Percentiles rank a stretch among this genome's conserved stretches.
These are phyloP conservation scores for Phytophthora syringae DNA, from an alignment of 352 stramenopile genomes.

Conservation along the genomic window DNA sequence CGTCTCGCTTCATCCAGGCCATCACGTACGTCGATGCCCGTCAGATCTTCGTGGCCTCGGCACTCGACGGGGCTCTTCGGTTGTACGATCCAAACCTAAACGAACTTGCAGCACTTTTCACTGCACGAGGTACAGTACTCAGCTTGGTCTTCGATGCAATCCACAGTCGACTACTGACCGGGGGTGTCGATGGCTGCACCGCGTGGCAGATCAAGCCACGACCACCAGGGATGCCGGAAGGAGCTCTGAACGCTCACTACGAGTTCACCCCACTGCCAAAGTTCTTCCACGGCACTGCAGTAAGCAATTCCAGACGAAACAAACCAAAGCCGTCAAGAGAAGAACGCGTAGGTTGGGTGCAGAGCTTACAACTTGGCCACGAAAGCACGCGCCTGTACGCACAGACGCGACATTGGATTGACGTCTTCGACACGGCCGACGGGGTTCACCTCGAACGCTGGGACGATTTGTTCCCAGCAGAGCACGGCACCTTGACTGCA, in stretches of 20 bases:
- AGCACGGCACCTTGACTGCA: constrained; percentile 65
- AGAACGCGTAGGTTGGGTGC: constrained; percentile 46
- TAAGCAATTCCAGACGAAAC: constrained; percentile 6
- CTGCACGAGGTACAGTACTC: constrained; percentile 54
- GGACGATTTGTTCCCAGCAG: constrained; percentile 52
- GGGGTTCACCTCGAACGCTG: constrained; percentile 59
- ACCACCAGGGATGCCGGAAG: constrained; percentile 39
- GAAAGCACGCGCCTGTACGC: constrained; percentile 55
- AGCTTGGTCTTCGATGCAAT: constrained; percentile 60
- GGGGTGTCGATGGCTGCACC: constrained; percentile 65
- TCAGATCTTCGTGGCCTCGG: constrained; percentile 68
- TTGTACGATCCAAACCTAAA: constrained; percentile 65
- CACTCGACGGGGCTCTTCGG: constrained; percentile 67
- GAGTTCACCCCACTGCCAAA: constrained; percentile 52
- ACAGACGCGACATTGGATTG: constrained; percentile 53
- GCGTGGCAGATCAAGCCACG: constrained; percentile 65
- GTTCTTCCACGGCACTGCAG: constrained; percentile 50
- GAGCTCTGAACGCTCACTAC: constrained; percentile 61
- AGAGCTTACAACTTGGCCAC: constrained; percentile 53
- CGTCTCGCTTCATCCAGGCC: constrained; percentile 63
- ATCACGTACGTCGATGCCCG: constrained; percentile 65
- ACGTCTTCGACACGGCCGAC: constrained; percentile 62
- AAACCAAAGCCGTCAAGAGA: constrained; percentile 24
- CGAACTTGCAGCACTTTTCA: constrained; percentile 63
- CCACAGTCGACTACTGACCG: constrained; percentile 61